These are phyloP conservation scores for Thalia dealbata DNA, from an alignment of 176 grass and related monocot species.

Conservation along the genomic window DNA sequence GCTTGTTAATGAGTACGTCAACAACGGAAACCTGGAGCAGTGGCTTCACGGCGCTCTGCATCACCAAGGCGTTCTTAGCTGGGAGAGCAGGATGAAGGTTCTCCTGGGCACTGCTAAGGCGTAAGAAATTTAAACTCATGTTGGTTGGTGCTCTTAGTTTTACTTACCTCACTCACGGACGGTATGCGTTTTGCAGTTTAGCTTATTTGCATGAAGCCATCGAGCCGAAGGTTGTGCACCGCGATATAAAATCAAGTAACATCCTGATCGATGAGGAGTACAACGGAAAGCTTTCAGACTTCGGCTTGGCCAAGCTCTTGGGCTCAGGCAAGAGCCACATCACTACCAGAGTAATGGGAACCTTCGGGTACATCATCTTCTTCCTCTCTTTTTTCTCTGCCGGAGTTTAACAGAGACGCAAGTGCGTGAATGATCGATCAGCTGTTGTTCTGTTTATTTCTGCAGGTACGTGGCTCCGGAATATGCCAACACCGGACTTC, in stretches of 20 bases:
- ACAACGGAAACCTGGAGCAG: conserved; percentile 97
- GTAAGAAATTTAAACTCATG: too few relatives aligned
- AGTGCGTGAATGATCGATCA: not conserved
- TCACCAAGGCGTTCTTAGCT: conserved; percentile 58
- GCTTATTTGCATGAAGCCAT: conserved; percentile 95
- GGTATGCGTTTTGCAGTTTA: conserved; percentile 37
- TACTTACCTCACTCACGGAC: too few relatives aligned
- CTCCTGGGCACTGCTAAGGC: conserved; percentile 89
- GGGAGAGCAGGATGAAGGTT: conserved; percentile 86
- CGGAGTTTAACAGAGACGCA: not conserved
- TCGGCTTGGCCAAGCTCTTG: conserved; percentile 93
- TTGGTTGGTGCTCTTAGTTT: too few relatives aligned
- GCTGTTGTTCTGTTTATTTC: not conserved
- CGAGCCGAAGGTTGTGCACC: conserved; percentile 91
- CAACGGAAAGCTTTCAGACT: conserved; percentile 91
- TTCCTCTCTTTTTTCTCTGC: not conserved
- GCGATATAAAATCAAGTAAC: conserved; percentile 98
- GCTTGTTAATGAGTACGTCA: conserved; percentile 98
- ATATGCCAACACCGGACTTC: conserved; percentile 81
- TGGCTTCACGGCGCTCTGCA: conserved; percentile 83
- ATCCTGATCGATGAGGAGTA: conserved; percentile 86
- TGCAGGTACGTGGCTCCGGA: conserved; percentile 94
- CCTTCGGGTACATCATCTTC: conserved; percentile 58
- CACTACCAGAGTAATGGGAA: conserved; percentile 97
- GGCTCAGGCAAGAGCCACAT: conserved; percentile 79